phyloP scores from a whole-genome alignment of 176 grass and related monocot species.

The Echinochloa phyllopogon region DNA sequence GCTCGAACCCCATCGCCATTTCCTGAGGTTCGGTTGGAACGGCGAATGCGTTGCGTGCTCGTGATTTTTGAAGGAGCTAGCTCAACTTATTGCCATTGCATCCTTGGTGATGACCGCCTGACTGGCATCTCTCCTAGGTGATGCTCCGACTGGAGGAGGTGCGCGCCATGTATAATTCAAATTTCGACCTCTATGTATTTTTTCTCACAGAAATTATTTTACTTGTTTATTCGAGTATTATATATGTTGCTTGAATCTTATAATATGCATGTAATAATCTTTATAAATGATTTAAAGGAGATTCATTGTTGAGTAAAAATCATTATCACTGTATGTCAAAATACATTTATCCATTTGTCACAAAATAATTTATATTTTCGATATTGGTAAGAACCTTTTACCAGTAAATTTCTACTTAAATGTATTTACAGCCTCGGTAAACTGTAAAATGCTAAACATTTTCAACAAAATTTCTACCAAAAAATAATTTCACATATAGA shows the following conservation, averaged over 20 bases:
- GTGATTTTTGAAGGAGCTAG: conserved; percentile 47
- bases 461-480: too few relatives aligned
- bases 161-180: conserved; percentile 1
- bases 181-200: background rate
- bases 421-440: background rate
- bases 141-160: conserved; percentile 39
- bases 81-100: conserved; percentile 30
- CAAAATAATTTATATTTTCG: background rate
- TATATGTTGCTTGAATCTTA: background rate
- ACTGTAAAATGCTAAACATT: background rate
- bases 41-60: conserved; percentile 9
- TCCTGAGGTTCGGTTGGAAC: background rate
- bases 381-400: background rate
- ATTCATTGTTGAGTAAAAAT: background rate
- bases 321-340: background rate
- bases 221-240: too few relatives aligned
- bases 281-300: background rate
- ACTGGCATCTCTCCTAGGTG: conserved; percentile 17
- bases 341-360: background rate
- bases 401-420: background rate
- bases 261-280: background rate
- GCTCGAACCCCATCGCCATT: background rate
- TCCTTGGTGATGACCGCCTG: conserved; percentile 19
- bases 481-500: background rate
- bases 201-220: background rate